A percentile compares a stretch with the other conserved stretches of the same genome.
These are phyloP conservation scores for Circinella umbellata DNA, from an alignment of 371 early-diverging fungal species.

Conservation along the genomic window DNA sequence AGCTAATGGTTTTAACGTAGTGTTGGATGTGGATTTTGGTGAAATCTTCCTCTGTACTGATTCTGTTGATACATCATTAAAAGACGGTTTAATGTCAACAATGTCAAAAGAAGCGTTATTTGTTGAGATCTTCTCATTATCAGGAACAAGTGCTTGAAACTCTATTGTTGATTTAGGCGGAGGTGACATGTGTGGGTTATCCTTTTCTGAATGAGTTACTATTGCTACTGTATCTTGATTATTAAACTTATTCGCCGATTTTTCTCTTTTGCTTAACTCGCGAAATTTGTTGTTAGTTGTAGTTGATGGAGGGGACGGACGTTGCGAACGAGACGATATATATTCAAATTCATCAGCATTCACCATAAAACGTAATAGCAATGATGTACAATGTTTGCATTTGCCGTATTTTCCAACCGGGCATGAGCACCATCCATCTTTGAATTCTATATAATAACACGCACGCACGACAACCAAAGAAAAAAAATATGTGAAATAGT, in stretches of 20 bases:
- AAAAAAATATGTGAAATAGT: not conserved
- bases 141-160: too few species aligned
- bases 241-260: too few species aligned
- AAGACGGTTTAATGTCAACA: too few species aligned
- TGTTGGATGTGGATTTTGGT: not conserved
- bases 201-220: too few species aligned
- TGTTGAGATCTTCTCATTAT: not conserved
- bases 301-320: not conserved
- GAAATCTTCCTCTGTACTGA: not conserved
- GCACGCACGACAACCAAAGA: too few species aligned
- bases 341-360: constrained; percentile 17
- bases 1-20: not conserved
- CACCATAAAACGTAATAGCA: constrained; percentile 20
- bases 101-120: not conserved
- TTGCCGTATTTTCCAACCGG: constrained; percentile 25
- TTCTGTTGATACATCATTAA: not conserved
- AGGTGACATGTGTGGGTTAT: too few species aligned
- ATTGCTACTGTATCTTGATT: too few species aligned
- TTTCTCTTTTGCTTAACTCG: not conserved
- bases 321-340: not conserved
- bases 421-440: constrained; percentile 22
- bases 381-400: constrained; percentile 27
- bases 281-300: not conserved
- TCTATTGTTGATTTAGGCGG: too few species aligned
- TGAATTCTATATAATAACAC: constrained; percentile 5